These are phyloP conservation scores for Vitis vinifera DNA, from an alignment of 164 flowering plant species.

Conservation along the genomic window DNA sequence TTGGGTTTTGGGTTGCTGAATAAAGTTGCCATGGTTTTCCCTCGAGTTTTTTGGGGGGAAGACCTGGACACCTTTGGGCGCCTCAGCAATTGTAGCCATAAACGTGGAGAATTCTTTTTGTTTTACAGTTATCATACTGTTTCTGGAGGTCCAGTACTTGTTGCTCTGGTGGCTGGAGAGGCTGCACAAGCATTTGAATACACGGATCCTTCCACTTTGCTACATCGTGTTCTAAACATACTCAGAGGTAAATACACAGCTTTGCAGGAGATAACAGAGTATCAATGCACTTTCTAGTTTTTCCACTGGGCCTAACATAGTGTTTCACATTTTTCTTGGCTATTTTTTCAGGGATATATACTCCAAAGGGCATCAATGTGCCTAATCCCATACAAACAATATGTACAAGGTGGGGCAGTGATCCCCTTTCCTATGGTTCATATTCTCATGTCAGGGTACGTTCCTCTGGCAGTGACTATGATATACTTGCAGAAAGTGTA, in stretches of 20 bases:
- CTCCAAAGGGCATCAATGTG: slow-evolving; percentile 74
- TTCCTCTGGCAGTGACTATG: slow-evolving; percentile 90
- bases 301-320: neutral
- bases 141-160: slow-evolving; percentile 84
- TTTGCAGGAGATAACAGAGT: neutral
- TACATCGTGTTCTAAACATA: slow-evolving; percentile 63
- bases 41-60: slow-evolving; percentile 89
- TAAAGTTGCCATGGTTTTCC: slow-evolving; percentile 93
- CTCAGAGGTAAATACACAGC: slow-evolving; percentile 67
- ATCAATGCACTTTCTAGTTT: neutral
- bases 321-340: slow-evolving; percentile 4
- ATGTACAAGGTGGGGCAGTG: slow-evolving; percentile 93
- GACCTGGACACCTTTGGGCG: slow-evolving; percentile 93
- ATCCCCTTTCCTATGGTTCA: slow-evolving; percentile 82
- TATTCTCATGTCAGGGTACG: slow-evolving; percentile 86
- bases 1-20: slow-evolving; percentile 92
- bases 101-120: slow-evolving; percentile 87
- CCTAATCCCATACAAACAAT: slow-evolving; percentile 88
- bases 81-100: slow-evolving; percentile 44
- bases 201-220: slow-evolving; percentile 56
- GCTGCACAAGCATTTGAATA: slow-evolving; percentile 78
- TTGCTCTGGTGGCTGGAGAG: slow-evolving; percentile 95
- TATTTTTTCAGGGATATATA: slow-evolving; percentile 66
- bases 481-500: slow-evolving; percentile 82
- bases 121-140: slow-evolving; percentile 89